Evolutionary conservation across 805 yeast species (phyloP).

Genomic region (Hanseniaspora taiwanica): DNA sequence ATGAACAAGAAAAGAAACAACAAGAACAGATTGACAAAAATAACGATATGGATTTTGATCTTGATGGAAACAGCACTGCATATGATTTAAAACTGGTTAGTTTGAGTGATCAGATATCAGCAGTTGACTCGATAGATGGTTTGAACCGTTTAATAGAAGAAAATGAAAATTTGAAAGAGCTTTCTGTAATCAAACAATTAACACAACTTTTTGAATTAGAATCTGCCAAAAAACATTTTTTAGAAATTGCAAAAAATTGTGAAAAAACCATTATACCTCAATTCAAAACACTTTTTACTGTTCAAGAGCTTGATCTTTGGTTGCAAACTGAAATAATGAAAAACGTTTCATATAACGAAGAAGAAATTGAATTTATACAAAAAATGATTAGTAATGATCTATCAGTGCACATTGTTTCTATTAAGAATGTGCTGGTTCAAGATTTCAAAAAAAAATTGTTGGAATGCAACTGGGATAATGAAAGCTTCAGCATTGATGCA

Average conservation of each 20-base stretch:
- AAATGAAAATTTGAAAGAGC: not conserved
- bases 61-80: not conserved
- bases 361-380: not conserved
- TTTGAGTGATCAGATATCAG: not conserved
- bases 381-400: not conserved
- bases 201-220: not conserved
- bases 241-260: not conserved
- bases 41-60: not conserved
- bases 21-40: too few relatives aligned
- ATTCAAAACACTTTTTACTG: not conserved
- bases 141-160: not conserved
- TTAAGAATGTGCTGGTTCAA: slow-evolving; percentile 6
- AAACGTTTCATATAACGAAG: not conserved
- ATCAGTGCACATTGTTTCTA: not conserved
- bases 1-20: not conserved
- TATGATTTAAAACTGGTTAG: not conserved
- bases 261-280: not conserved
- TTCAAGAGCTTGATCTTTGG: not conserved
- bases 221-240: not conserved
- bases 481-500: slow-evolving; percentile 5
- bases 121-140: not conserved
- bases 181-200: not conserved
- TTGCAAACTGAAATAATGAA: not conserved
- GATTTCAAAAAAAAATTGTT: slow-evolving; percentile 11
- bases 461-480: slow-evolving; percentile 21